Base-by-base conservation (phyloP, 805 yeast genomes). In the Pichia exigua region DNA sequence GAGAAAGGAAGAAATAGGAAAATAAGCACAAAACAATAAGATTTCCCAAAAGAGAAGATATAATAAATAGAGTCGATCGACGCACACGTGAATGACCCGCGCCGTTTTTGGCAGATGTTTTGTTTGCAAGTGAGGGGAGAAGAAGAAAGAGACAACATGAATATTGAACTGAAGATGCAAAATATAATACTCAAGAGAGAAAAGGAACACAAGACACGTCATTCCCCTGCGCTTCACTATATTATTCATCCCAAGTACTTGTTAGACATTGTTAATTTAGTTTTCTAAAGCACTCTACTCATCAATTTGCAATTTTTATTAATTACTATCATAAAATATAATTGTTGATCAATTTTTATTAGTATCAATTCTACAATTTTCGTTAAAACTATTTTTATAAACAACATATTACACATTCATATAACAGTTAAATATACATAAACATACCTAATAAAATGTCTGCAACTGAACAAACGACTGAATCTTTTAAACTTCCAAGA, bases 401-500 rank as follows among this genome's bases (percentile, higher is more conserved):
- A 27, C 11, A 7, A 2, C 30, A 27, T 10, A 27, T 45, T 12
- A 24, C n/a, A 28, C 30, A 28, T 10, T 28, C 26, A 28, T 28
- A 28, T 28, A 7, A 28, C 35, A 30, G 5, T 13, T 30, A 13
- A 17, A 15, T 15, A 30, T 30, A 30, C 21, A 42, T 30, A 7
- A 27, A 38, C 38, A 28, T 39, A 43, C 21, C 24, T 41, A 51
- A 2, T 7, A 21, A 24, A 43, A 41, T 42, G 47, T 42, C 49
- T 28, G 39, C 41, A 43, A 13, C 46, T 21, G 39, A 13, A 42
- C 47, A 45, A 42, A 46, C 46, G 50, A 43, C 55, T 27, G 51
- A 52, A 44, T 47, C 51, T 15, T 56, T 56, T 30, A 54, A 48
- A 44, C 53, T 64, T 17, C 70, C 71, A 43, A 59, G 57, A 46